A percentile compares a stretch with the other conserved stretches of the same genome.
Evolutionary conservation across 140 eudicot species (phyloP).

Genomic region (Flaveria floridana): DNA sequence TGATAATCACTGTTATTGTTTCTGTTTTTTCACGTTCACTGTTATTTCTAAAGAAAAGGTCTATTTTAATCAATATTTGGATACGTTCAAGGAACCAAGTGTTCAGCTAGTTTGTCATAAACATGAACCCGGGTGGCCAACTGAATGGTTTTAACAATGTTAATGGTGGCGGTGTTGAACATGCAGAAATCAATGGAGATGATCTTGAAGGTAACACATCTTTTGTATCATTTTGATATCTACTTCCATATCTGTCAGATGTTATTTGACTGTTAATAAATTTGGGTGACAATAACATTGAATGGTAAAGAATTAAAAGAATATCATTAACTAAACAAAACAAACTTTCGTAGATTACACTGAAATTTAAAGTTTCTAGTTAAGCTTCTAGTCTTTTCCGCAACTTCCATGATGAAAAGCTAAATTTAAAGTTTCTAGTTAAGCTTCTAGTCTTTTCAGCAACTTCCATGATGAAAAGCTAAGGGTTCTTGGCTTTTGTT

Average conservation of each 20-base stretch:
- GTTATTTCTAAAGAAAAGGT: neutral
- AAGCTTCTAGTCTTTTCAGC: no score
- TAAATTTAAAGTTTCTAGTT: no score
- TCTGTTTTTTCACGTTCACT: neutral
- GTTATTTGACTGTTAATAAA: neutral
- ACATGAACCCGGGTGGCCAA: conserved; percentile 40
- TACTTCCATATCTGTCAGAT: neutral
- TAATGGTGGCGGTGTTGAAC: conserved; percentile 30
- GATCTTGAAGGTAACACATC: conserved; percentile 30
- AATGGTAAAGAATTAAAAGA: neutral
- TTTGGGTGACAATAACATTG: neutral
- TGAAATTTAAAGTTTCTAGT: neutral
- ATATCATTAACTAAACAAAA: no score
- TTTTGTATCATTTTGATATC: neutral
- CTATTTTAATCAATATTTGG: conserved; percentile 14
- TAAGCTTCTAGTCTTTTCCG: neutral
- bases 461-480: no score
- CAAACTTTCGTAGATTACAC: neutral
- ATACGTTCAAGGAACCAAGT: conserved; percentile 28
- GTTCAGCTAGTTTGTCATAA: conserved; percentile 38
- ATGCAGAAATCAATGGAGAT: conserved; percentile 29
- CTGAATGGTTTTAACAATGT: conserved; percentile 33
- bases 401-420: no score
- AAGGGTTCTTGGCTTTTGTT: conserved; percentile 3
- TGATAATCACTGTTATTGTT: neutral